Percentiles rank a stretch among this genome's conserved stretches.
phyloP scores from a whole-genome alignment of 2,329 filamentous ascomycete species.

The Microcyclospora pomicola region DNA sequence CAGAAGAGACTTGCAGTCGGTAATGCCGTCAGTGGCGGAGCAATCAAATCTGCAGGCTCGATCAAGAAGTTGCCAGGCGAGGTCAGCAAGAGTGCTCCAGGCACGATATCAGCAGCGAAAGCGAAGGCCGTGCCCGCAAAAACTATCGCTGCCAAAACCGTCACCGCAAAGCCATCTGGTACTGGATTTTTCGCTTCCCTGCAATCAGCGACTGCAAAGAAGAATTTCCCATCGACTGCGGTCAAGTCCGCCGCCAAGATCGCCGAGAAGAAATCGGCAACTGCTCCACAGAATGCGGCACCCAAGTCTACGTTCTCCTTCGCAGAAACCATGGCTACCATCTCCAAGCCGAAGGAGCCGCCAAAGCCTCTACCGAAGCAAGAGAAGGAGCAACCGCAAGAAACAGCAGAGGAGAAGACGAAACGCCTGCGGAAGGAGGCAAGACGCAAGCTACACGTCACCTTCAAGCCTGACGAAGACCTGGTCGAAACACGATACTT shows the following conservation, averaged over 20 bases:
- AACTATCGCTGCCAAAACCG: constrained; percentile 12
- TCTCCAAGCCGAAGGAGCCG: constrained; percentile 42
- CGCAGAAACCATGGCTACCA: constrained; percentile 25
- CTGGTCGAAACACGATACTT: constrained; percentile 56
- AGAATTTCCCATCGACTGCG: constrained; percentile 17
- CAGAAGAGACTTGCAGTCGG: constrained; percentile 22
- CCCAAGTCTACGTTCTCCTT: constrained; percentile 25
- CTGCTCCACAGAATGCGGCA: constrained; percentile 6
- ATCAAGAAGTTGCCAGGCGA: constrained; percentile 13
- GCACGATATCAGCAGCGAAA: neutral
- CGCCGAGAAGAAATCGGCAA: constrained; percentile 16
- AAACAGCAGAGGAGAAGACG: constrained; percentile 53
- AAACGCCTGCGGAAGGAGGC: constrained; percentile 60
- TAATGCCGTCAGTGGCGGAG: constrained; percentile 6
- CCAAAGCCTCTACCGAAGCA: constrained; percentile 35
- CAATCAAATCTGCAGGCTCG: constrained; percentile 9
- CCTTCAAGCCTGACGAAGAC: constrained; percentile 53
- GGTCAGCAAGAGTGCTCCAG: constrained; percentile 5
- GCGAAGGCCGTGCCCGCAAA: constrained; percentile 1
- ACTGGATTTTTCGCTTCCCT: constrained; percentile 29
- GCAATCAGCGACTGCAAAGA: constrained; percentile 31
- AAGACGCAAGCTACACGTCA: constrained; percentile 54
- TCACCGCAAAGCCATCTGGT: constrained; percentile 30
- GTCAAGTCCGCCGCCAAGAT: constrained; percentile 9
- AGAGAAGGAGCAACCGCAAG: constrained; percentile 40